Evolutionary conservation across 108 stramenopile genomes (phyloP), one percentile per base, ranked within the genome.

Genomic region (Parietichytrium sp.): DNA sequence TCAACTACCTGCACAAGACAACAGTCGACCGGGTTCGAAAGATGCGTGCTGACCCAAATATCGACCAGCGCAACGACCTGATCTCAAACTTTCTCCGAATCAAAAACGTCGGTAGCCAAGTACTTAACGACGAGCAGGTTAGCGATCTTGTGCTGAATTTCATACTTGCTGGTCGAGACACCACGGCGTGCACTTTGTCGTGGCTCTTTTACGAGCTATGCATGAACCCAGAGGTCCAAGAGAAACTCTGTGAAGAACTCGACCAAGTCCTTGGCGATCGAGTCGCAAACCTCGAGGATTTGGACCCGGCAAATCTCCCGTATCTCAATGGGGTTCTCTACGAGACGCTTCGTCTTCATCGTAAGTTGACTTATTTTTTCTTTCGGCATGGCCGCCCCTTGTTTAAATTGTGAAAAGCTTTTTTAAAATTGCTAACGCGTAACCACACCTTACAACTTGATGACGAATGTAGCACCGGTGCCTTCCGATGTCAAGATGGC

Each of bases 111-210:
- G n/a, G n/a, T n/a, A n/a, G n/a, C n/a, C n/a, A n/a, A n/a, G n/a
- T n/a, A n/a, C n/a, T n/a, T n/a, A 51, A 83, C 25, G 80, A 87
- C 53, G 49, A 77, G n/a, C 82, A 85, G 51, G 82, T 89, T 3
- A 79, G 85, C 25, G 86, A 87, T 52, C 48, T 91, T 1, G 79
- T 91, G 4, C 61, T 91, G 54, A 86, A 83, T 50, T 78, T 91
- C 38, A 31, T 89, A 26, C 49, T 91, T 42, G 90, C 87, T 49
- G 90, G 90, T 15, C 52, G 90, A 4, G 90, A 91, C 80, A 89
- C 90, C 12, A 89, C 86, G 13, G 87, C 90, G 4, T 81, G 81
- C 23, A 87, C 88, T 1, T 29, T 91, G 4, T 51, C 83, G 13
- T 91, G 90, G 90, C 42, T 88, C 23, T 49, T 88, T 29, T 89